Evolutionary conservation across 2,329 filamentous ascomycete species (phyloP), one percentile per base, ranked within the genome.

Genomic region (Pseudogymnoascus sp.): DNA sequence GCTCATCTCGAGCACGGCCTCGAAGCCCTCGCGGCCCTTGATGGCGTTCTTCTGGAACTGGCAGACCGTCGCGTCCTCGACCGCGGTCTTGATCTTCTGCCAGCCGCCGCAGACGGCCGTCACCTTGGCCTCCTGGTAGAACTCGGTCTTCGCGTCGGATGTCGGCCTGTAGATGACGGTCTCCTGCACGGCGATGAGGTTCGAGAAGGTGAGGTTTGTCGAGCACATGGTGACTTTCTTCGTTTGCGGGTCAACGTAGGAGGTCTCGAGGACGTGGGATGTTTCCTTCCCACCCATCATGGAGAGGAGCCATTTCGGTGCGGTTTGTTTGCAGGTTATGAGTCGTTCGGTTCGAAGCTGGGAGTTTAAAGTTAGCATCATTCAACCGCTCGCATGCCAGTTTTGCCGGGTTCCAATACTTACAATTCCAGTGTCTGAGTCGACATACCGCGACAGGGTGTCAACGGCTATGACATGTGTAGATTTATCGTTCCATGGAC

Each of bases 401-500:
- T n/a, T 63, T 62, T 61, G 40, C 47, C 61, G 33, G 40, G 38
- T 50, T 67, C 42, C 1, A 60, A 62, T 61, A 78, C 84, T 77
- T 76, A 87, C 85, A 70, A 91, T 88, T 71, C 87, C 86, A 42
- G 87, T 89, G 11, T 73, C 70, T 6, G 83, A 76, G 71, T 90
- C 86, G 40, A 90, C 79, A 9, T 76, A 76, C 67, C 95, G 90
- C 62, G 87, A 88, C 71, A 99, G 78, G 13, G 93, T 97, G 79
- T 99, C 95, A 72, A 97, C 95, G 69, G 91, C 93, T 69, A 96
- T 87, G 69, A 99, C 95, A 77, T 99, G 95, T 42, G 92, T 91
- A n/a, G 90, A 93, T 79, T 96, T 95, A 76, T 97, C 90, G 80
- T 99, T 99, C 93, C 95, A 97, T 19, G 93, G 93, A 73, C 91